A percentile compares a stretch with the other conserved stretches of the same genome.
These are phyloP conservation scores for Malassezia sp. DNA, from an alignment of 1,284 basidiomycete species.

Conservation along the genomic window DNA sequence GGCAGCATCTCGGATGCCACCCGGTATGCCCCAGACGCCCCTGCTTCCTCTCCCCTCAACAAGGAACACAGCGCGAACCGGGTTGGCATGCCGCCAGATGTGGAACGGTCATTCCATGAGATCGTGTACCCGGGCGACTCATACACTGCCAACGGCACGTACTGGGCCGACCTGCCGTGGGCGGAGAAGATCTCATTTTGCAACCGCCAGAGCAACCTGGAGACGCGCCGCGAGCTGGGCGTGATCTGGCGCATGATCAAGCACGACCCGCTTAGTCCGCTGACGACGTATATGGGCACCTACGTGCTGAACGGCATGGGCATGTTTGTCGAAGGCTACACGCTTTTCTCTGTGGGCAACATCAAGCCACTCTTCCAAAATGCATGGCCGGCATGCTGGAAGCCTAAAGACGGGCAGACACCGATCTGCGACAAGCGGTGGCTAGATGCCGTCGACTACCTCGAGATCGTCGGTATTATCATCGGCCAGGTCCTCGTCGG, in stretches of 20 bases:
- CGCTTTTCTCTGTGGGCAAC: slow-evolving; percentile 54
- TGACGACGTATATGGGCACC: slow-evolving; percentile 49
- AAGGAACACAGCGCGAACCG: background rate
- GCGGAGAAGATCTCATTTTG: slow-evolving; percentile 46
- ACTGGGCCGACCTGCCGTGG: slow-evolving; percentile 48
- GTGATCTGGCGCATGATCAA: slow-evolving; percentile 51
- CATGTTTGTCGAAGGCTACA: slow-evolving; percentile 52
- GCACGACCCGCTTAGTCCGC: slow-evolving; percentile 49
- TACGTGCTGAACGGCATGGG: slow-evolving; percentile 53
- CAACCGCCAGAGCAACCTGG: slow-evolving; percentile 48
- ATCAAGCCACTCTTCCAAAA: slow-evolving; percentile 13
- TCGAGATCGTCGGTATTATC: slow-evolving; percentile 53
- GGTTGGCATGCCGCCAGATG: slow-evolving; percentile 7
- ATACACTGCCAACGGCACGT: slow-evolving; percentile 35
- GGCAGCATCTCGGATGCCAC: slow-evolving; percentile 7
- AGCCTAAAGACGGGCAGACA: slow-evolving; percentile 43
- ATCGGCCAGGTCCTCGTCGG: slow-evolving; percentile 53
- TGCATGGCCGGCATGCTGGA: slow-evolving; percentile 48
- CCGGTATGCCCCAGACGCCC: slow-evolving; percentile 3
- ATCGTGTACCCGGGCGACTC: slow-evolving; percentile 39
- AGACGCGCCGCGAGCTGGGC: slow-evolving; percentile 49
- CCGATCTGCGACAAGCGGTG: slow-evolving; percentile 48
- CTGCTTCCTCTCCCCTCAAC: background rate
- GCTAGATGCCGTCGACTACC: slow-evolving; percentile 49
- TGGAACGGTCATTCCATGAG: slow-evolving; percentile 24